Evolutionary conservation across 192 early-diverging fungal species (phyloP), one percentile per base, ranked within the genome.

Genomic region (Podila epicladia): DNA sequence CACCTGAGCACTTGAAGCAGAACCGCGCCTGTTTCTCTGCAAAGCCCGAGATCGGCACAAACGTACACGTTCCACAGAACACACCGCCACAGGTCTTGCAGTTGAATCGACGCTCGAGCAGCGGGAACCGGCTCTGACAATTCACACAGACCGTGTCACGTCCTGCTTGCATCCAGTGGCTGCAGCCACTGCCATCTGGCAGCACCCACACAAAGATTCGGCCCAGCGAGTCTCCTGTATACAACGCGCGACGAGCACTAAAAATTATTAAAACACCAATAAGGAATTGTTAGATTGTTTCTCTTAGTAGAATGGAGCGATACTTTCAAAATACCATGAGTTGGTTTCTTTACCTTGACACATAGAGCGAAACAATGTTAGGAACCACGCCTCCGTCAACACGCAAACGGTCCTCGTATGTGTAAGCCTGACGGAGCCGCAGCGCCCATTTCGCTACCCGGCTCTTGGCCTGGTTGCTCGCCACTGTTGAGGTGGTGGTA

Each of bases 51-150:
- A 69, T n/a, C 0, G 77, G 77, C 8, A 80, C 67, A 69, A 69
- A 80, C 2, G 84, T 78, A 35, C 86, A 87, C 2, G 82, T 66
- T 7, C 70, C 79, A 71, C 86, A 87, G 70, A 85, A 85, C 17
- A 87, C 69, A 3, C 87, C 89, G 65, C 87, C 87, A 57, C 87
- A 90, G 9, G 86, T 83, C 53, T 82, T 87, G 71, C 89, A 90
- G 67, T 85, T 82, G 24, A 82, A 75, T 53, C 85, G 78, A 13
- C 89, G 82, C 55, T 90, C 89, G 48, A 90, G 67, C 48, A 90
- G 75, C 22, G 89, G 85, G 69, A 90, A 90, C 32, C 80, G 73
- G 19, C 71, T 84, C 65, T 75, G 70, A 57, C 89, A 90, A n/a
- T 78, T 82, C 60, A 87, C 79, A 62, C 89, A 90, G 5, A 87